Evolutionary conservation across 2,329 filamentous ascomycete species (phyloP), one percentile per base, ranked within the genome.

Genomic region (Claviceps arundinis): DNA sequence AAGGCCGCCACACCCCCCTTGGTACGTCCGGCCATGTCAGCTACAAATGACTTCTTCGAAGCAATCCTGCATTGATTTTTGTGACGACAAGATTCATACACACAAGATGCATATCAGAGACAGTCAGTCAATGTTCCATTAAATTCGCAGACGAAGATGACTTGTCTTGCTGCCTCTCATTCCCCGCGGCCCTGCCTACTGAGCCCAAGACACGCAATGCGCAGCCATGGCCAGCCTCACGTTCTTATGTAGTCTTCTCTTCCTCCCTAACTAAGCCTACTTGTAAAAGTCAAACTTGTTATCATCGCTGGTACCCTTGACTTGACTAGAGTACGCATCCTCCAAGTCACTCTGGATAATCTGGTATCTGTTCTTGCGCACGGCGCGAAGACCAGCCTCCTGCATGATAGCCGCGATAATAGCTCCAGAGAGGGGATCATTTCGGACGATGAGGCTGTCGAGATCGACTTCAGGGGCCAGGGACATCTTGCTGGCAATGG

Each of bases 331-430:
- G 70, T 98, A 98, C 45, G 93, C 93, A 69, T 97, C 93, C 70
- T 98, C 93, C 57, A 98, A 74, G 71, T 98, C 93, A 56, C 80
- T 82, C 75, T 98, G 93, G 64, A 98, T 97, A 68, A 98, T 98
- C 71, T 98, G 97, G 73, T 98, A 98, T 63, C 93, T 78, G 72
- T 98, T 97, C 82, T 96, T 97, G 63, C 91, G 80, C 58, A 97
- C 91, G 26, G 91, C 91, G 59, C 90, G 81, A 60, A 98, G 76
- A 59, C 93, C 93, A 37, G 93, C 93, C 73, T 98, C 93, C 70
- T 98, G 93, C 93, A 98, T 98, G 66, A 98, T 95, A 50, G 93
- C 93, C 47, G 93, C 90, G 66, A 98, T 98, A 61, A 98, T 85
- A 53, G 93, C 93, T 61, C 93, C 93, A 48, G 87, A 94, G 48